phyloP scores from a whole-genome alignment of 1,139 yeast species.

The Hansenula lynferdii region DNA sequence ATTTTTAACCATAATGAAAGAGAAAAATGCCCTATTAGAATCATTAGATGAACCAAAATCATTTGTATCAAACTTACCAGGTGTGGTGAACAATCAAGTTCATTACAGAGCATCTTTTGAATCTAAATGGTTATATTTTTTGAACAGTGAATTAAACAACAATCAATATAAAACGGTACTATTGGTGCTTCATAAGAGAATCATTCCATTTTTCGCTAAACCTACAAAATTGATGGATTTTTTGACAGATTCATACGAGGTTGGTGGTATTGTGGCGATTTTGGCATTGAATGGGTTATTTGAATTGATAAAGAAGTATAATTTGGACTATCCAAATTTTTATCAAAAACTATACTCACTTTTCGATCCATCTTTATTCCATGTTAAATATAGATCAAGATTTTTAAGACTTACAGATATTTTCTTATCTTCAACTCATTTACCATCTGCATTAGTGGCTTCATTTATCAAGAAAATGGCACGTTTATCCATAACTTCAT shows the following conservation, averaged over 20 bases:
- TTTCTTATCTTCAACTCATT: constrained; percentile 82
- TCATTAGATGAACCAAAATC: constrained; percentile 28
- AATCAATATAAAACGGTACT: constrained; percentile 68
- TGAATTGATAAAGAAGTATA: constrained; percentile 74
- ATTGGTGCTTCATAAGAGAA: constrained; percentile 70
- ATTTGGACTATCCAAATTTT: constrained; percentile 91
- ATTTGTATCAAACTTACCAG: constrained; percentile 46
- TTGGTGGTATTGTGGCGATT: constrained; percentile 68
- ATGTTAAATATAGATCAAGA: constrained; percentile 78
- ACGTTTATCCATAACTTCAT: constrained; percentile 68
- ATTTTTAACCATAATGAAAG: constrained; percentile 33
- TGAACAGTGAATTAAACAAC: constrained; percentile 40
- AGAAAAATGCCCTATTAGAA: constrained; percentile 23
- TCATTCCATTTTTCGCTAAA: constrained; percentile 74
- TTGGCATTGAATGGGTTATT: constrained; percentile 85
- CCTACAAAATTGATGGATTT: constrained; percentile 92
- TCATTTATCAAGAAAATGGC: constrained; percentile 84
- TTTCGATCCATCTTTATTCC: constrained; percentile 68
- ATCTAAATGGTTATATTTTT: constrained; percentile 54
- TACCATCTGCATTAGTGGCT: constrained; percentile 79
- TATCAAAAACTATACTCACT: constrained; percentile 77
- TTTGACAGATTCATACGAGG: constrained; percentile 76
- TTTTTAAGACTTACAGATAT: constrained; percentile 84
- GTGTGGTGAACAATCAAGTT: constrained; percentile 47
- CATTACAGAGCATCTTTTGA: constrained; percentile 67